Base-by-base conservation (phyloP, 352 stramenopile genomes). In the Phytophthora multivora region DNA sequence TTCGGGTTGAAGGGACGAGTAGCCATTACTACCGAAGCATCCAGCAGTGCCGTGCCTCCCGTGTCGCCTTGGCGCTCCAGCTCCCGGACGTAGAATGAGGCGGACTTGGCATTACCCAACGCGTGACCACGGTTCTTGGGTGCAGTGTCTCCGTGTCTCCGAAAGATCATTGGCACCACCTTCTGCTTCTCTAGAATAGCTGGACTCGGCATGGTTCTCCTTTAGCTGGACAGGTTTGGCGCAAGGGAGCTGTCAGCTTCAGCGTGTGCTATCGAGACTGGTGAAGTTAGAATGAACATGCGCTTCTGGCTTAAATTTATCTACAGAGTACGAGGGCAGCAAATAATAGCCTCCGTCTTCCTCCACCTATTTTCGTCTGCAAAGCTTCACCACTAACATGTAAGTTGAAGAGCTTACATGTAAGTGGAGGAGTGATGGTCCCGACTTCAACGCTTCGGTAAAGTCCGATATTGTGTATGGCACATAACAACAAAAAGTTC, bases 81-180 rank as follows among this genome's bases (percentile, higher is more conserved):
- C 57, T 93, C 77, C 36, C 74, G 81, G 11, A 92, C 72, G 57
- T 95, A 93, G 56, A 88, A 88, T 19, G 80, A 78, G 2, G 77
- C 75, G 2, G 86, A 75, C 51, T 88, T 91, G 13, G 65, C 51
- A 49, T 88, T 79, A 19, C 86, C 86, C 8, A 95, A 60, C 7
- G 69, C 60, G 31, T 95, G 86, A 3, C 83, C 75, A 11, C 75
- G 73, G 2, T 31, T 72, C 59, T 95, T 94, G 40, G 86, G 86
- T 12, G 73, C 73, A 18, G 83, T 91, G 40, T 93, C 80, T 35
- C 83, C 86, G 40, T 95, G 86, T 1, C 82, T 80, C 16, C 86
- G 82, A 46, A 85, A 90, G 30, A 87, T 86, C 82, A 95, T 91
- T 9, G 86, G 86, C 62, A 95, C 82, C n/a, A 78, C 71, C 59